Conservation (phyloP, 441 rosid species). For the Syzygium malaccense region DNA sequence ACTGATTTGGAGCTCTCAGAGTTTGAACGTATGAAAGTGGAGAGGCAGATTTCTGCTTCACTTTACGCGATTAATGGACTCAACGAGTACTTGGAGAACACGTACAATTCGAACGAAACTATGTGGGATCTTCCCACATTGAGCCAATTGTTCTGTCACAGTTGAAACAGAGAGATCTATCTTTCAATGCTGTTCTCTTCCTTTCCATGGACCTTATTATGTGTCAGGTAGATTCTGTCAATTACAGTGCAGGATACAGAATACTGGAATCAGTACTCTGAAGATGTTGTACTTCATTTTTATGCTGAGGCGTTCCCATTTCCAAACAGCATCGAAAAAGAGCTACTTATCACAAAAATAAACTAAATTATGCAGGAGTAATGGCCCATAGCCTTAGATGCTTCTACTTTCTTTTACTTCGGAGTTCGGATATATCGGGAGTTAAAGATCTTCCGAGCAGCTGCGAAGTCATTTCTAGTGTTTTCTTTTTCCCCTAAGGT, state of each 20-base stretch:
- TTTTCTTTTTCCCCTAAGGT: no score
- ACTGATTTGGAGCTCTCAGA: constrained; percentile 23
- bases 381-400: background rate
- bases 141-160: constrained; percentile 27
- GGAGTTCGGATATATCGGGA: background rate
- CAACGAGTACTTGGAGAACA: constrained; percentile 33
- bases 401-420: background rate
- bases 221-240: background rate
- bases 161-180: background rate
- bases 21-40: constrained; percentile 37
- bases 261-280: background rate
- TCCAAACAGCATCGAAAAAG: background rate
- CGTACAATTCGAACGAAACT: constrained; percentile 32
- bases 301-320: background rate
- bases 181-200: background rate
- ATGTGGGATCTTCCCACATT: constrained; percentile 57
- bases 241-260: background rate
- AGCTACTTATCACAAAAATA: background rate
- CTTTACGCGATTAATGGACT: constrained; percentile 50
- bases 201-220: background rate
- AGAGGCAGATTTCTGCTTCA: constrained; percentile 65
- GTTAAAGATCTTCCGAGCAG: no score
- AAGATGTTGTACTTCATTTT: background rate
- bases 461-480: no score
- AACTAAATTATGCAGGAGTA: background rate